These are phyloP conservation scores for Tolypocladium endophyticum DNA, from an alignment of 2,329 filamentous ascomycete genomes.

Conservation along the genomic window DNA sequence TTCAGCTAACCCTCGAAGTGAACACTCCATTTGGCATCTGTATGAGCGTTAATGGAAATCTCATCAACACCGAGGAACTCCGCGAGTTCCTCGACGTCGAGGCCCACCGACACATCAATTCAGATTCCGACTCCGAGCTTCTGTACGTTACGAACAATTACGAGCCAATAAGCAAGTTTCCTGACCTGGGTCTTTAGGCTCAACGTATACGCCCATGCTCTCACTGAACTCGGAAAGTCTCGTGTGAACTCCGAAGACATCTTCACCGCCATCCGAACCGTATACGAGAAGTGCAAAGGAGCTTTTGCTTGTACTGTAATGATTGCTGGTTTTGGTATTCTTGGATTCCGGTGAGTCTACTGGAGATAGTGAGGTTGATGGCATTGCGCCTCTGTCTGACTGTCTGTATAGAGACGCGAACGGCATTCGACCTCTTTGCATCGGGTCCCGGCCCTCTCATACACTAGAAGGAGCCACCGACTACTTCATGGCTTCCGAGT, in stretches of 20 bases:
- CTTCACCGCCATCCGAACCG: slow-evolving; percentile 59
- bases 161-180: too few species aligned
- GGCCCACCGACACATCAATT: slow-evolving; percentile 80
- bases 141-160: slow-evolving; percentile 8
- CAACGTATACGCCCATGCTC: slow-evolving; percentile 77
- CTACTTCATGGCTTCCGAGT: slow-evolving; percentile 89
- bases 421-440: slow-evolving; percentile 71
- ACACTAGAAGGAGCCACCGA: slow-evolving; percentile 55
- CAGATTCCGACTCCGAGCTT: slow-evolving; percentile 71
- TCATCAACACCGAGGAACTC: slow-evolving; percentile 66
- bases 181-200: slow-evolving; percentile 24
- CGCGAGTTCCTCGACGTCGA: slow-evolving; percentile 63
- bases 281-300: slow-evolving; percentile 64
- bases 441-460: slow-evolving; percentile 62
- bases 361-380: too few species aligned
- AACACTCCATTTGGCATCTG: too few species aligned
- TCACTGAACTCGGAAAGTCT: slow-evolving; percentile 70
- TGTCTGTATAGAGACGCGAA: background rate
- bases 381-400: too few species aligned
- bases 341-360: slow-evolving; percentile 51
- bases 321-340: slow-evolving; percentile 70
- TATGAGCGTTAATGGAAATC: slow-evolving; percentile 58
- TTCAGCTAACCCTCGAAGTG: too few species aligned
- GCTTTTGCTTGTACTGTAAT: slow-evolving; percentile 75
- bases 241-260: slow-evolving; percentile 71